phyloP scores from a whole-genome alignment of 257 asterid species.

The Penstemon barbatus region DNA sequence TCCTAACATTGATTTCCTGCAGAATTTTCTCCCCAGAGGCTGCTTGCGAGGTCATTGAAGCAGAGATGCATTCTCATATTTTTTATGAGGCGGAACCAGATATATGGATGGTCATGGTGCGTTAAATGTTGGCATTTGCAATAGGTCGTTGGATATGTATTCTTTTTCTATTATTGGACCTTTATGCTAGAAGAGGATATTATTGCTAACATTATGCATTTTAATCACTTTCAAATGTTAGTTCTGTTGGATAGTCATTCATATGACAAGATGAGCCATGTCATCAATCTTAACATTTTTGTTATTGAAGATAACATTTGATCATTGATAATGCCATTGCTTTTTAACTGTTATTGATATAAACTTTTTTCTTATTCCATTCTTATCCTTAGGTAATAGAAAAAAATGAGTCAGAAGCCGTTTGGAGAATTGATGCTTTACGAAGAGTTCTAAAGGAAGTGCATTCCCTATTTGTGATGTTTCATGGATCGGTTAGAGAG shows the following conservation, averaged over 20 bases:
- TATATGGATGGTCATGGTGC: constrained; percentile 99
- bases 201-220: neutral
- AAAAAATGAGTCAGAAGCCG: constrained; percentile 73
- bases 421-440: constrained; percentile 80
- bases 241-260: neutral
- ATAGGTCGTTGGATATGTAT: constrained; percentile 5
- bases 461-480: constrained; percentile 91
- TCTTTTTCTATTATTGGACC: constrained; percentile 2
- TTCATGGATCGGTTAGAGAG: constrained; percentile 76
- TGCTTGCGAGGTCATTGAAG: constrained; percentile 94
- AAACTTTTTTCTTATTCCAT: constrained; percentile 13
- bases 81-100: constrained; percentile 94
- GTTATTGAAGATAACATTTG: neutral
- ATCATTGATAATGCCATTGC: constrained; percentile 6
- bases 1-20: constrained; percentile 31
- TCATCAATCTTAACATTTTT: neutral
- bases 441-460: constrained; percentile 76
- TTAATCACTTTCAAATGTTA: constrained; percentile 10
- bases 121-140: constrained; percentile 14
- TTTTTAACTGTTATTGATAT: constrained; percentile 21
- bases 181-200: constrained; percentile 2
- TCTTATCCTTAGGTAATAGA: constrained; percentile 65
- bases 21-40: constrained; percentile 95
- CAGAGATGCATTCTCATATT: constrained; percentile 91
- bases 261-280: constrained; percentile 4